Evolutionary conservation across 108 stramenopile genomes (phyloP), one percentile per base, ranked within the genome.

Genomic region (Cyclotella baltica): DNA sequence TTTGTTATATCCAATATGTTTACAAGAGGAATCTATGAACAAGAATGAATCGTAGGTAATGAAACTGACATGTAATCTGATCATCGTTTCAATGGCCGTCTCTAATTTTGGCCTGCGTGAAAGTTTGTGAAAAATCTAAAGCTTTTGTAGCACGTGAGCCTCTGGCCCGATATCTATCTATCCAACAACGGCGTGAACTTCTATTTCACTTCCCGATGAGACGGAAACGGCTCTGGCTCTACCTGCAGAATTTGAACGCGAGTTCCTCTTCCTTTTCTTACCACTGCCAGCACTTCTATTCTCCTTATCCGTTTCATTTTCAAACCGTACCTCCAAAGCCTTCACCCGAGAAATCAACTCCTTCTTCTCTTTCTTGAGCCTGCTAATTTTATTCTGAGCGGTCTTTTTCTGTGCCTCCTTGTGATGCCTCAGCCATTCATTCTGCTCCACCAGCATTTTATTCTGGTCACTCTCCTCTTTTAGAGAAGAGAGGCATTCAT

Each of bases 91-190:
- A n/a, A n/a, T n/a, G n/a, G n/a, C n/a, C n/a, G n/a, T n/a, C n/a
- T n/a, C n/a, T n/a, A n/a, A n/a, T n/a, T n/a, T n/a, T n/a, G n/a
- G n/a, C n/a, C n/a, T n/a, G n/a, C n/a, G n/a, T n/a, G n/a, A n/a
- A n/a, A n/a, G n/a, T n/a, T n/a, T n/a, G n/a, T n/a, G n/a, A n/a
- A n/a, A n/a, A n/a, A n/a, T n/a, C n/a, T n/a, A n/a, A n/a, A n/a
- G n/a, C n/a, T n/a, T n/a, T n/a, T n/a, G n/a, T n/a, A n/a, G n/a
- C n/a, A n/a, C n/a, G n/a, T n/a, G n/a, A n/a, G n/a, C n/a, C n/a
- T n/a, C n/a, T n/a, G n/a, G n/a, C n/a, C n/a, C n/a, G n/a, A 85
- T 85, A 34, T 34, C 13, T 61, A 11, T 33, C 31, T 13, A 9
- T 31, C 59, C 13, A 16, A 31, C 13, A 61, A 61, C 34, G 34